These are phyloP conservation scores for Coffea eugenioides DNA, from an alignment of 257 asterid genomes.

Conservation along the genomic window DNA sequence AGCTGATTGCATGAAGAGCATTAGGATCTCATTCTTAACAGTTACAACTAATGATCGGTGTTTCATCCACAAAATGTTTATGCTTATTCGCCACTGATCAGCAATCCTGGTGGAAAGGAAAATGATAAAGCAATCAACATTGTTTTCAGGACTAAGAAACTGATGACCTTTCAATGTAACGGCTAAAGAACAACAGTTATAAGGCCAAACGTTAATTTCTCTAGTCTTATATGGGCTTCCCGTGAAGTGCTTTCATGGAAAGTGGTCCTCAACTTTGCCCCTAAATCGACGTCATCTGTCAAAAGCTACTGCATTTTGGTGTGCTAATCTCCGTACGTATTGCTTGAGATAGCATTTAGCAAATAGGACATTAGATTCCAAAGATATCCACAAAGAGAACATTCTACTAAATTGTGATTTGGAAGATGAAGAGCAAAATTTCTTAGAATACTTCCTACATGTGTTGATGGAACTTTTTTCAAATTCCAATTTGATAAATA, in stretches of 20 bases:
- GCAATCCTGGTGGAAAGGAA: conserved; percentile 3
- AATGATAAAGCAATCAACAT: not conserved
- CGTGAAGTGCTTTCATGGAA: not conserved
- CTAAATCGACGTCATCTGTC: not conserved
- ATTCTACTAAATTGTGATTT: not conserved
- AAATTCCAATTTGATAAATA: not conserved
- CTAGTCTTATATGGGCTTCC: not conserved
- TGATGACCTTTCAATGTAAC: not conserved
- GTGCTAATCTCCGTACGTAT: not conserved
- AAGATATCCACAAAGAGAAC: not conserved
- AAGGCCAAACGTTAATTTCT: not conserved
- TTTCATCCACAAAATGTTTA: not conserved
- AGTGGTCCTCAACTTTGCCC: not conserved
- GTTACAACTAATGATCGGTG: not conserved
- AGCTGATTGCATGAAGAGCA: not conserved
- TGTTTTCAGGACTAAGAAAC: not conserved
- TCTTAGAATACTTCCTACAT: not conserved
- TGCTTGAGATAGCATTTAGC: not conserved
- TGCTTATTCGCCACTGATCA: not conserved
- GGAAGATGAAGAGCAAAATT: not conserved
- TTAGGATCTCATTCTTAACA: not conserved
- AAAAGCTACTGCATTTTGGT: too few species aligned
- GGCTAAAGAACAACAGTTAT: not conserved
- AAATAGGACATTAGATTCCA: not conserved
- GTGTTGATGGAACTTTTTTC: not conserved